Conservation (phyloP, 768 basidiomycete genomes). For the Rhodotorula sphaerocarpa region DNA sequence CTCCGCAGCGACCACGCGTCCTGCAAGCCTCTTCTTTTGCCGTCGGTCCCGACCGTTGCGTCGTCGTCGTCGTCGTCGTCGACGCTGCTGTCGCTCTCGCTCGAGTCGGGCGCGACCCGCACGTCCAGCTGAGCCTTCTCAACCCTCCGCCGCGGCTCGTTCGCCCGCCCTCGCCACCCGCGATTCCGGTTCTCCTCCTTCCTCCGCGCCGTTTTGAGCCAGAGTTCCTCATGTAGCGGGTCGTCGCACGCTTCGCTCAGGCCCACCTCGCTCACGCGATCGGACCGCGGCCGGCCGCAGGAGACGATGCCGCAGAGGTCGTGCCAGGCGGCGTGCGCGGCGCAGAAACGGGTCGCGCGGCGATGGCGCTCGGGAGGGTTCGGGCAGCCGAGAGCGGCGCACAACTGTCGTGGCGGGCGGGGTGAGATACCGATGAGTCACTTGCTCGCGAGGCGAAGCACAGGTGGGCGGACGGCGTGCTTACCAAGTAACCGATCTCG, state of each 20-base stretch:
- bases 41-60: background rate
- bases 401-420: conserved; percentile 6
- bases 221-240: background rate
- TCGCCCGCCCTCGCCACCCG: background rate
- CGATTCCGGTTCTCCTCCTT: background rate
- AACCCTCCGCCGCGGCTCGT: background rate
- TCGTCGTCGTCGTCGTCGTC: background rate
- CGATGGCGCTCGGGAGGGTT: conserved; percentile 14
- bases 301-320: conserved; percentile 12
- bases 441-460: no score
- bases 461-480: background rate
- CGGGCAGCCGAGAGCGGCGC: conserved; percentile 17
- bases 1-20: conserved; percentile 15
- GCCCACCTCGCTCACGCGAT: background rate
- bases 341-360: conserved; percentile 12
- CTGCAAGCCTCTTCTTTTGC: no score
- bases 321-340: background rate
- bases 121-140: background rate
- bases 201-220: background rate
- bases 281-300: background rate
- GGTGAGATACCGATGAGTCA: no score
- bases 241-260: conserved; percentile 15
- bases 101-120: background rate
- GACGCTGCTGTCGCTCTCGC: background rate
- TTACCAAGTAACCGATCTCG: conserved; percentile 14